Conservation (phyloP, 176 grass and related monocot genomes). For the Oryza rufipogon region DNA sequence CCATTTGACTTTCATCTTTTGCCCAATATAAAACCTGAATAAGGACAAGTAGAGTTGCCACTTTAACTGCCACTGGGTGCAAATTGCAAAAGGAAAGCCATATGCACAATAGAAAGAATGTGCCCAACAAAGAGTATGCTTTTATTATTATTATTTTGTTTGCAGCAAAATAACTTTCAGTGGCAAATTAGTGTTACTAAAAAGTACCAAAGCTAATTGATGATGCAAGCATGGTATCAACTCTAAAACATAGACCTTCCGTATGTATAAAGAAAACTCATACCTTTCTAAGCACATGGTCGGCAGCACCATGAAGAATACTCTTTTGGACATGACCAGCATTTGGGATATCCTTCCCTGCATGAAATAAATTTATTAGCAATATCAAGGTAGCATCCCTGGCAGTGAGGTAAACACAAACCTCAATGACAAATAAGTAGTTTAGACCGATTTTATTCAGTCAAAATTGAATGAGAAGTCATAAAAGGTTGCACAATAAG, state of each 20-base stretch:
- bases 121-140: slow-evolving; percentile 12
- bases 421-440: not conserved
- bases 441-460: not conserved
- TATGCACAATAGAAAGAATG: not conserved
- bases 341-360: slow-evolving; percentile 78
- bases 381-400: slow-evolving; percentile 26
- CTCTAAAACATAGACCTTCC: not conserved
- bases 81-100: slow-evolving; percentile 11
- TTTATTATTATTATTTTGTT: not conserved
- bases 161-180: slow-evolving; percentile 19
- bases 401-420: not conserved
- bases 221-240: not conserved
- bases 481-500: not conserved
- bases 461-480: not conserved
- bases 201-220: not conserved
- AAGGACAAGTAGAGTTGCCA: slow-evolving; percentile 20
- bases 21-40: slow-evolving; percentile 83
- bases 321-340: slow-evolving; percentile 53
- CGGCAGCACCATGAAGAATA: slow-evolving; percentile 83
- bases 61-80: not conserved
- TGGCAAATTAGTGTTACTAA: not conserved
- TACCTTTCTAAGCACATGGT: slow-evolving; percentile 92
- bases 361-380: slow-evolving; percentile 27
- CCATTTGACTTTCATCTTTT: slow-evolving; percentile 73
- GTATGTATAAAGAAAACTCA: slow-evolving; percentile 21